Base-by-base conservation (phyloP, 2,329 filamentous ascomycete genomes). In the Orbilia blumenaviensis region DNA sequence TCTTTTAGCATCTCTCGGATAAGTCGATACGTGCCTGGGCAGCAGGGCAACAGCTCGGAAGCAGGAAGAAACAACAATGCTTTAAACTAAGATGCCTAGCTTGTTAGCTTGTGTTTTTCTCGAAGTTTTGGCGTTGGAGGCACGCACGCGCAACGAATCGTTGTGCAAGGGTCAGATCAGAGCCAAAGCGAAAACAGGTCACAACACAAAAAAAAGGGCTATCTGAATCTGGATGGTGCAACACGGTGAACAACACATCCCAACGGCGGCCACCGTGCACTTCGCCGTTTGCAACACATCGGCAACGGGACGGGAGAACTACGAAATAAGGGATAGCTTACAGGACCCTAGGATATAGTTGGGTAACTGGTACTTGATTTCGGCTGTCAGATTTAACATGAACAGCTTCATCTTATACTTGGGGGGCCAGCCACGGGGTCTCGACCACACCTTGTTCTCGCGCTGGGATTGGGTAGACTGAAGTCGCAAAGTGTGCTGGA, bases 341-440 rank as follows among this genome's bases (percentile, higher is more conserved):
- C 41, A 9, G 41, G 18, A 44, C 41, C 16, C 41, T 23, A n/a
- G 41, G 38, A 41, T 12, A 5, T 41, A 10, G 32, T 34, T n/a
- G 12, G 38, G 5, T 23, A 21, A 44, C 12, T 44, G 41, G 9
- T 21, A 21, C 41, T 23, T 21, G 21, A 21, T 52, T 10, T 34
- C 48, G 48, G 27, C 48, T 54, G 48, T 54, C 48, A 54, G 27
- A 34, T 34, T n/a, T 34, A 34, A 34, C 48, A 54, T 54, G 48
- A 34, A 34, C 48, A 25, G 52, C 46, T 52, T 52, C 46, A 52
- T 52, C 46, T 52, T 14, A 52, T 29, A 3, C 25, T 52, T 52
- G 46, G 46, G 46, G 46, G 46, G n/a, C n/a, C 46, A 23, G 46
- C 52, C 52, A 56, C 52, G 18, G 52, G 52, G 52, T 38, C 52